Base-by-base conservation (phyloP, 2,329 filamentous ascomycete species). In the Leptographium procerum region DNA sequence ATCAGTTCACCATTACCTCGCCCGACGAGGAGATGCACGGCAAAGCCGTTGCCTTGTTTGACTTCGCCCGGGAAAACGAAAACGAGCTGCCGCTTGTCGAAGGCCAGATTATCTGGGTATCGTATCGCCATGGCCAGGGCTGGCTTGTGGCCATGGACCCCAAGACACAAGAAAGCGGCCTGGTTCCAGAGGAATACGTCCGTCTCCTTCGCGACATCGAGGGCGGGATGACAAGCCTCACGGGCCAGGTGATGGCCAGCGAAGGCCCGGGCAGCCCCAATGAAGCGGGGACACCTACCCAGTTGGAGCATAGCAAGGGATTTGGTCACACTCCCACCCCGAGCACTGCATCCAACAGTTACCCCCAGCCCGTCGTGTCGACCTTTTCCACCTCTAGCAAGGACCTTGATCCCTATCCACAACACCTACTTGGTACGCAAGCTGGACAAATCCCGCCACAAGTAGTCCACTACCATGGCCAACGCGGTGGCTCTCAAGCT, bases 1-100 rank as follows among this genome's bases (percentile, higher is more conserved):
- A 95, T 70, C 89, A 95, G 66, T 96, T 96, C 70, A 95, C 90
- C 22, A 95, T 96, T 65, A 92, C 89, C 19, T 95, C 89, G 16
- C 91, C 91, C 6, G 94, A 97, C 70, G 92, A 97, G 73, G 91
- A 97, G 71, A 96, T 96, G 83, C 91, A 96, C 68, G 94, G 94
- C 54, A 96, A 95, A 69, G 91, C 91, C 13, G 89, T 99, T 31
- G 94, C 94, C 8, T 77, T 99, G 26, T 99, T 96, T 69, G 91
- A 96, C 69, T 99, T 99, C 72, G 86, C 86, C 65, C 83, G 91
- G 34, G 92, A 97, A 71, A 96, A 97, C 69, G 91, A 96, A 70
- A 99, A 97, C 69, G 94, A 99, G 71, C 76, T 99, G 59, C 90
- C 91, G 4, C 76, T 99, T 52, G 85, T 89, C 0, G 94, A 99